These are phyloP conservation scores for Xylaria sp. DNA, from an alignment of 2,329 filamentous ascomycete species.

Conservation along the genomic window DNA sequence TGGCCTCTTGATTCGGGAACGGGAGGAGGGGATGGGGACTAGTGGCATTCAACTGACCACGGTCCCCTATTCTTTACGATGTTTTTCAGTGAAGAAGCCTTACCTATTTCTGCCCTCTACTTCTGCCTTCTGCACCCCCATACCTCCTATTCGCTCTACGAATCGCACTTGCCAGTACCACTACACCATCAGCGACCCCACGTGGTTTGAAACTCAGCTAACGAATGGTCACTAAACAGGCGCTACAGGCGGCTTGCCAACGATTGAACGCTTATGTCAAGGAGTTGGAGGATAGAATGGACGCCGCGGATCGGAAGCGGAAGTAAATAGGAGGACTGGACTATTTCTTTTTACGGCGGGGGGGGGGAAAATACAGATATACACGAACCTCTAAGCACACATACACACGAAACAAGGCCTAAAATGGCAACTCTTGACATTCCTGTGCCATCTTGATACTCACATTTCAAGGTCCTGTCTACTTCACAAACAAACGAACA, in stretches of 20 bases:
- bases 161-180: not conserved
- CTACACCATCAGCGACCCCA: conserved; percentile 10
- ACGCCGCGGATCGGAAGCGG: conserved; percentile 68
- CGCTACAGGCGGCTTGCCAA: conserved; percentile 85
- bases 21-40: conserved; percentile 19
- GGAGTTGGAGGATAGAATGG: conserved; percentile 80
- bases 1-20: conserved; percentile 17
- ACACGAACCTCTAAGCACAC: not conserved
- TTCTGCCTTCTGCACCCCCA: not conserved
- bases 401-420: not conserved
- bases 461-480: not conserved
- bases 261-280: conserved; percentile 84
- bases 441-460: not conserved
- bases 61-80: conserved; percentile 31
- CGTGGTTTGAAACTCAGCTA: conserved; percentile 9
- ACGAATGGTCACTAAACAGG: conserved; percentile 54
- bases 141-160: not conserved
- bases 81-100: conserved; percentile 35
- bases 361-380: conserved; percentile 1
- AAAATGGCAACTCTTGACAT: conserved; percentile 3
- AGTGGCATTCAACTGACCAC: conserved; percentile 11
- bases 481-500: not conserved
- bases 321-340: conserved; percentile 52
- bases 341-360: conserved; percentile 7
- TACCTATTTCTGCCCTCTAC: conserved; percentile 10